Percentiles rank a stretch among this genome's conserved stretches.
Evolutionary conservation across 1,284 basidiomycete genomes (phyloP).

Genomic region (Lignosus rhinocerotis): DNA sequence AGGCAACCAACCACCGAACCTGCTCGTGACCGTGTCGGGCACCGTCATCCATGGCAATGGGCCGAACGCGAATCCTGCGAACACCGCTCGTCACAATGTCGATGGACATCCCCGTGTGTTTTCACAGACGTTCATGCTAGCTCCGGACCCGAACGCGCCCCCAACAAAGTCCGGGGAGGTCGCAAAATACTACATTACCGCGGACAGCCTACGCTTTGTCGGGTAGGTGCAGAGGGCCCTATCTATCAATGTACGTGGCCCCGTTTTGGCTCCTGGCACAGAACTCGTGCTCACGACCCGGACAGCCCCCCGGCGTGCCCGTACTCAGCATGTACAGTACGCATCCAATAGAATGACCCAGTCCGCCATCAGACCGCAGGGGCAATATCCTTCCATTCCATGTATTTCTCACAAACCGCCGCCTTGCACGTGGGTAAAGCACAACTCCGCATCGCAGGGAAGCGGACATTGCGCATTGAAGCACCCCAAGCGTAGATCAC

Average conservation of each 20-base stretch:
- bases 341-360: background rate
- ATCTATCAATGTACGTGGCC: background rate
- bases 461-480: background rate
- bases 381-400: slow-evolving; percentile 5
- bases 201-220: slow-evolving; percentile 77
- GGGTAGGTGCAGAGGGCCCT: slow-evolving; percentile 40
- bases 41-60: slow-evolving; percentile 73
- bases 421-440: slow-evolving; percentile 6
- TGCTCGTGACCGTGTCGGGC: slow-evolving; percentile 76
- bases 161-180: slow-evolving; percentile 67
- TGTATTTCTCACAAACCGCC: background rate
- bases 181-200: slow-evolving; percentile 76
- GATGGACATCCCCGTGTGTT: slow-evolving; percentile 83
- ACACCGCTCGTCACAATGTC: slow-evolving; percentile 50
- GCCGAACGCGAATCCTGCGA: slow-evolving; percentile 54
- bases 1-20: slow-evolving; percentile 77
- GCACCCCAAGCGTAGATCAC: slow-evolving; percentile 1
- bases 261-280: background rate
- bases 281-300: background rate
- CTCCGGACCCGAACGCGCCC: slow-evolving; percentile 67
- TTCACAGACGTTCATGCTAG: slow-evolving; percentile 82
- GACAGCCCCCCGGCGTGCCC: background rate
- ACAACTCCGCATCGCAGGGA: background rate
- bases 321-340: slow-evolving; percentile 5
- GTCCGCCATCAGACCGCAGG: background rate